Base-by-base conservation (phyloP, 129 eudicot genomes). In the Escallonia herrerae region DNA sequence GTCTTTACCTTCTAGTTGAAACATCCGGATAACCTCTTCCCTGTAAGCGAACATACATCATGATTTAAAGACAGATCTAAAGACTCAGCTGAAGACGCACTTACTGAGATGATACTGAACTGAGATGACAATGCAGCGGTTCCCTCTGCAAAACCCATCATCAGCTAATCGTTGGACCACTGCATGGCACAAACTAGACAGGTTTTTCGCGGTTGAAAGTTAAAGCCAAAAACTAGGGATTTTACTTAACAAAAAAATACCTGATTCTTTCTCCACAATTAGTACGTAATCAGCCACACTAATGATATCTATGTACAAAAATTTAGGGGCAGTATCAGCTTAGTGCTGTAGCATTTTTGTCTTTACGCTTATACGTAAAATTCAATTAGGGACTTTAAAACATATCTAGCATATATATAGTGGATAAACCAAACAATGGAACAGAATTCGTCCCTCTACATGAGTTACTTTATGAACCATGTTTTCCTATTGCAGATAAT, bases 1-100 rank as follows among this genome's bases (percentile, higher is more conserved):
- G 62, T 13, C 63, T 70, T 68, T 79, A 89, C 99, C 99, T 90
- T 76, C 97, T 80, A 42, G 99, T 94, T 40, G 95, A 83, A 79
- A 89, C 81, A 86, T 94, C 97, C 12, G 97, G 97, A 74, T 94
- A 94, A 54, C 99, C 95, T 80, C 99, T 80, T 63, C 97, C 99
- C 97, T 94, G 94, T 57, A 44, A 73, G 75, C 58, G 52, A 69
- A 62, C 56, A 53, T 66, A 71, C 74, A 22, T 22, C 33, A 22
- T 22, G 33, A 22, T 22, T 22, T 75, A 61, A 77, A 59, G 39
- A 43, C 42, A 59, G 62, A 43, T 74, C 52, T 56, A 15, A 15
- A 64, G 45, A 37, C 12, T 46, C 59, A 71, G 51, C 60, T 44
- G 37, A 82, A 55, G 48, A 58, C 67, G 58, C 43, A 15, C 80